A percentile compares a stretch with the other conserved stretches of the same genome.
phyloP scores from a whole-genome alignment of 2,329 filamentous ascomycete genomes.

The Claviceps monticola region DNA sequence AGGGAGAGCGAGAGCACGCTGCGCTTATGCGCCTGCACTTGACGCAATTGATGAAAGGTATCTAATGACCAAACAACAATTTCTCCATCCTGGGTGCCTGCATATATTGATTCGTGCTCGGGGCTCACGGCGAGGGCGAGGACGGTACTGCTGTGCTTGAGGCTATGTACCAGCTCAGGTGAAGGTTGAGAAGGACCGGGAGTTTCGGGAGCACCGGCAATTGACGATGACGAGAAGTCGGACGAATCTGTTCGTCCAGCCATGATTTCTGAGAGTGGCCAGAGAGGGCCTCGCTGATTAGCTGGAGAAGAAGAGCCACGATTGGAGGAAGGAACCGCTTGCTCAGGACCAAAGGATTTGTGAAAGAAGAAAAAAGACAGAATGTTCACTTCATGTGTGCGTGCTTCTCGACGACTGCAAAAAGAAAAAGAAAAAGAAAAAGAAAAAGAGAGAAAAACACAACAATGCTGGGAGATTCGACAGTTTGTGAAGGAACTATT shows the following conservation, averaged over 20 bases:
- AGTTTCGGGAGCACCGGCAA: constrained; percentile 7
- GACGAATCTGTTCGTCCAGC: background rate
- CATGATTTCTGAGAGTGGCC: constrained; percentile 1
- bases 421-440: background rate
- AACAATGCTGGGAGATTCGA: background rate
- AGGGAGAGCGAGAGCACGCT: constrained; percentile 79
- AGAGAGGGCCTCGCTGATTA: constrained; percentile 1
- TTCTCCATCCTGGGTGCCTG: constrained; percentile 85
- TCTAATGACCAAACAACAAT: constrained; percentile 84
- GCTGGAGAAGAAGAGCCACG: background rate
- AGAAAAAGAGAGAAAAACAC: background rate
- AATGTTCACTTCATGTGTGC: too few species aligned
- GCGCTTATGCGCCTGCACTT: constrained; percentile 79
- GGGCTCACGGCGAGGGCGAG: constrained; percentile 72
- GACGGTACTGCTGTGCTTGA: constrained; percentile 65
- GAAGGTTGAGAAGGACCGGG: constrained; percentile 9
- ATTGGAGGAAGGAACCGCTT: too few species aligned
- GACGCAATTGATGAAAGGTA: constrained; percentile 67
- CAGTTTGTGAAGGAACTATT: background rate
- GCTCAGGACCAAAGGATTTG: too few species aligned
- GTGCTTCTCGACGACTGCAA: background rate
- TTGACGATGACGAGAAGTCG: constrained; percentile 5
- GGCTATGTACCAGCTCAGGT: constrained; percentile 59
- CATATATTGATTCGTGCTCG: constrained; percentile 68
- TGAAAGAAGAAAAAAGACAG: background rate